Base-by-base conservation (phyloP, 75 land plant genomes). In the Larix kaempferi region DNA sequence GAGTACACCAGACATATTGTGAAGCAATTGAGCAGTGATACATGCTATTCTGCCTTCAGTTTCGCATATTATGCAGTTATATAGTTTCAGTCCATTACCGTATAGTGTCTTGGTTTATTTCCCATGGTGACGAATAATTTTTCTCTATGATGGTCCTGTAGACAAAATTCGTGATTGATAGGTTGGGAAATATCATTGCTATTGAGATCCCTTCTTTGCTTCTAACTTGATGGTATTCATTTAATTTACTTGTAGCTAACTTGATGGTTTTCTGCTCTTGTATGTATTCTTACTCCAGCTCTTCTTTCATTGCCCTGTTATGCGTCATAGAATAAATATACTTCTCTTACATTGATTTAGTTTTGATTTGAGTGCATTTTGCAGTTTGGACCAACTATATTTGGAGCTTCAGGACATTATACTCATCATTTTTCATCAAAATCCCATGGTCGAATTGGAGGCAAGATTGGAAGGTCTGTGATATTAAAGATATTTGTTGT, bases 401-500 rank as follows among this genome's bases (percentile, higher is more conserved):
- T 92, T 82, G 95, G 92, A 41, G 86, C 91, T 57, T 80, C 88
- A 39, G 95, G 82, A 39, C 89, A 89, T 67, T 94, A 92, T 74
- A 89, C 86, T 73, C 95, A 77, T 64, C 84, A 80, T 29, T 89
- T 96, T 74, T 96, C 99, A 54, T 72, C 86, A 65, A 91, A 91
- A 67, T 96, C 99, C 35, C 91, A 91, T 80, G 98, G 98, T 11
- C 84, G 91, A 52, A 77, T 96, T 78, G 84, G 87, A 63, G 99
- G 93, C 58, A 90, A 82, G 78, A 22, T 96, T 82, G 98, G 98
- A 81, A 94, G 97, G 99, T 94, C 71, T 39, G 75, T 79, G 72
- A 27, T 37, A 66, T 69, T 8, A 21, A 69, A 21, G 25, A 69
- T 59, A 60, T 81, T 26, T n/a, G 65, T 23, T 83, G 39, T 81